These are phyloP conservation scores for Pezicula rhizophila DNA, from an alignment of 2,329 filamentous ascomycete genomes.

Conservation along the genomic window DNA sequence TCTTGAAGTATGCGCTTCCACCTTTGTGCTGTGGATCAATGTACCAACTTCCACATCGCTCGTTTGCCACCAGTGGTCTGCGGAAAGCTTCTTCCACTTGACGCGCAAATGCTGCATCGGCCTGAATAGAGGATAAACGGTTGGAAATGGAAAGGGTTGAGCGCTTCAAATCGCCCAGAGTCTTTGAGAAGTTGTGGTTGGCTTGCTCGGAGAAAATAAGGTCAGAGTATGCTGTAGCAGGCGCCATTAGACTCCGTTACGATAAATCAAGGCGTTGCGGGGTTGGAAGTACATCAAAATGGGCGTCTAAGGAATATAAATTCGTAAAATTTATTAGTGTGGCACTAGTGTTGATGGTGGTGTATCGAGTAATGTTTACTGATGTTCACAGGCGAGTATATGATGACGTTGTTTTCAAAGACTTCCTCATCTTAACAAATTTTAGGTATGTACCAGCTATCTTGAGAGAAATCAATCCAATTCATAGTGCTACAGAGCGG, in stretches of 20 bases:
- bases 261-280: too few species aligned
- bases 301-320: too few species aligned
- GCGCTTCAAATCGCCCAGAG: conserved; percentile 66
- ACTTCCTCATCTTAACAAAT: too few species aligned
- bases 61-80: conserved; percentile 80
- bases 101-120: conserved; percentile 70
- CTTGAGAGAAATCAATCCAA: too few species aligned
- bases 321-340: too few species aligned
- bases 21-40: conserved; percentile 59
- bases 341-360: too few species aligned
- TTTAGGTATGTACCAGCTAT: too few species aligned
- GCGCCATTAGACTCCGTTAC: conserved; percentile 13
- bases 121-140: conserved; percentile 70
- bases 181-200: conserved; percentile 61
- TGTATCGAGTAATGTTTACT: too few species aligned
- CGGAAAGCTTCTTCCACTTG: conserved; percentile 46
- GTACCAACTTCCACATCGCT: conserved; percentile 96
- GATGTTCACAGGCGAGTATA: too few species aligned
- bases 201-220: conserved; percentile 38
- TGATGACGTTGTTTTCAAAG: too few species aligned
- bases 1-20: conserved; percentile 91
- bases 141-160: conserved; percentile 75
- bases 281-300: too few species aligned
- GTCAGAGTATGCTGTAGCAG: conserved; percentile 42
- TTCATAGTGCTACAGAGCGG: too few species aligned